Conservation (phyloP, 2,329 filamentous ascomycete genomes). For the Fusarium palustre region DNA sequence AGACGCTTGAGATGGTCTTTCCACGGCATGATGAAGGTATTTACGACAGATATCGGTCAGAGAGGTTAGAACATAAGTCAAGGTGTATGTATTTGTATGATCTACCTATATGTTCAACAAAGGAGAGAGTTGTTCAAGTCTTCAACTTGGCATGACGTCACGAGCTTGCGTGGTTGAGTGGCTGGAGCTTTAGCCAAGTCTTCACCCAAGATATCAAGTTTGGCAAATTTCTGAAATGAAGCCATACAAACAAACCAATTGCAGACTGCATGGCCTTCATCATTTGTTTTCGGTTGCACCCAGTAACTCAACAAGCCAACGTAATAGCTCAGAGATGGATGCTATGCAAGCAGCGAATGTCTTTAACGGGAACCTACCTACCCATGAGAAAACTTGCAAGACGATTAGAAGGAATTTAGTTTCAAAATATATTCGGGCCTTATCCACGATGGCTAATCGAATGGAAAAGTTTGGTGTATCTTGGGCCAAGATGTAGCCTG, state of each 20-base stretch:
- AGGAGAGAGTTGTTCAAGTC: neutral
- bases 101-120: neutral
- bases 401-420: neutral
- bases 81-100: neutral
- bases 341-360: neutral
- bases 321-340: neutral
- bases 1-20: slow-evolving; percentile 54
- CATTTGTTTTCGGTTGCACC: neutral
- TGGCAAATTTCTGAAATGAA: neutral
- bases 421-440: slow-evolving; percentile 19
- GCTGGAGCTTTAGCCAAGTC: slow-evolving; percentile 17
- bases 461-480: slow-evolving; percentile 11
- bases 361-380: too few relatives aligned
- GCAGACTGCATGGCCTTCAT: neutral
- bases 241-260: slow-evolving; percentile 3
- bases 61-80: too few relatives aligned
- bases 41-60: too few relatives aligned
- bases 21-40: slow-evolving; percentile 49
- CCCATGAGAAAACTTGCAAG: neutral
- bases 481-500: slow-evolving; percentile 6
- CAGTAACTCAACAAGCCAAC: too few relatives aligned
- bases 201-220: neutral
- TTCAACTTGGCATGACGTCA: slow-evolving; percentile 35
- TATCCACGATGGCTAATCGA: neutral
- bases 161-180: slow-evolving; percentile 25